Conservation (phyloP, 1,284 basidiomycete species). For the Leucoagaricus sp. region DNA sequence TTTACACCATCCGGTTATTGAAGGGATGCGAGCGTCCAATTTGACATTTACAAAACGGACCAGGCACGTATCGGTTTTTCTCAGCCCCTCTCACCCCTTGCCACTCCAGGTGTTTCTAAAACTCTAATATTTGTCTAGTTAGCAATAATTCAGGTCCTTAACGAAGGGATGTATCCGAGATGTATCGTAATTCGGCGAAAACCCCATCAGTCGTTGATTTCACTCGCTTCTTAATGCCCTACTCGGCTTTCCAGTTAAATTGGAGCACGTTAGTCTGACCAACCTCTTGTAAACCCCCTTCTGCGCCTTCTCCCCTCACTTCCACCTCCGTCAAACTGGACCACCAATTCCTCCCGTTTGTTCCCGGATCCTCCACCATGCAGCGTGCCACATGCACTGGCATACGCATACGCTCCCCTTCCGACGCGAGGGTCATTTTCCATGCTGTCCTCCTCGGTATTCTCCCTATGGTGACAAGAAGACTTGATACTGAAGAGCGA, state of each 20-base stretch:
- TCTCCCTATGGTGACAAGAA: constrained; percentile 74
- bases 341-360: constrained; percentile 15
- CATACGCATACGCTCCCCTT: constrained; percentile 55
- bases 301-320: constrained; percentile 19
- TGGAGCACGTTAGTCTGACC: constrained; percentile 19
- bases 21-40: constrained; percentile 9
- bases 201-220: constrained; percentile 42
- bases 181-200: constrained; percentile 38
- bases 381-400: constrained; percentile 48
- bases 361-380: constrained; percentile 28
- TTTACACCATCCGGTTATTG: constrained; percentile 9
- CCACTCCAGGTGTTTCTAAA: constrained; percentile 43
- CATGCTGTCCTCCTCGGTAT: constrained; percentile 68
- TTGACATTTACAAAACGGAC: constrained; percentile 16
- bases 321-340: constrained; percentile 16
- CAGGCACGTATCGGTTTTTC: constrained; percentile 32
- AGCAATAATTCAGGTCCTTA: constrained; percentile 32
- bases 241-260: constrained; percentile 34
- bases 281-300: constrained; percentile 17
- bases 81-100: constrained; percentile 31
- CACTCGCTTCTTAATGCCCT: constrained; percentile 28
- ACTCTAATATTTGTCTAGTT: constrained; percentile 45
- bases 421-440: constrained; percentile 77
- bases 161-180: constrained; percentile 31
- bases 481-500: constrained; percentile 73